Conservation (phyloP, 495 filamentous ascomycete species). For the Xylaria grammica region DNA sequence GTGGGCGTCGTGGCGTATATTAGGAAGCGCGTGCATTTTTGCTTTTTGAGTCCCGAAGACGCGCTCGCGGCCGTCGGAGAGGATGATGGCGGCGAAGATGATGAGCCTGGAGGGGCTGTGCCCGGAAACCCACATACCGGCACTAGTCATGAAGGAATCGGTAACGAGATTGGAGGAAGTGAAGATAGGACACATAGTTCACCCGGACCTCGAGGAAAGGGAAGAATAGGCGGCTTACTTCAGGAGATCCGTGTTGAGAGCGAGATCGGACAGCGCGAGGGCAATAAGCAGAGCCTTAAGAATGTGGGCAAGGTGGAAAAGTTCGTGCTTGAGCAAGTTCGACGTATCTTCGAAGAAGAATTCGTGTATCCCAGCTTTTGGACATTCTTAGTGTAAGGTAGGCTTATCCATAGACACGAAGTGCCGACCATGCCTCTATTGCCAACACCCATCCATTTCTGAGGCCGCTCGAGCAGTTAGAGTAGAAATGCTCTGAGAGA, state of each 20-base stretch:
- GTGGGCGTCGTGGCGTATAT: slow-evolving; percentile 91
- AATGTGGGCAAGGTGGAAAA: slow-evolving; percentile 98
- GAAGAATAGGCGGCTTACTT: slow-evolving; percentile 72
- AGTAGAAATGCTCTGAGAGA: too few species aligned
- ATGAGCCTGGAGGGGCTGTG: slow-evolving; percentile 40
- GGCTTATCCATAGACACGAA: too few species aligned
- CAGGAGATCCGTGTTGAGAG: slow-evolving; percentile 95
- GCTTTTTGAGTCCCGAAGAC: slow-evolving; percentile 88
- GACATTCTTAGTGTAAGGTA: slow-evolving; percentile 86
- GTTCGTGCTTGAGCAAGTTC: slow-evolving; percentile 95
- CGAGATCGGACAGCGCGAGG: slow-evolving; percentile 90
- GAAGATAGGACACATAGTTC: slow-evolving; percentile 4
- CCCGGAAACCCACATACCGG: slow-evolving; percentile 43
- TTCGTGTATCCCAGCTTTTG: slow-evolving; percentile 98
- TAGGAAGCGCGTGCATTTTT: slow-evolving; percentile 82
- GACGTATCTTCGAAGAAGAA: slow-evolving; percentile 96
- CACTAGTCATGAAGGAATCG: slow-evolving; percentile 13
- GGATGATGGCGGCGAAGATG: slow-evolving; percentile 47
- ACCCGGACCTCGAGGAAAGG: slow-evolving; percentile 32
- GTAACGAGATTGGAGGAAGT: slow-evolving; percentile 6
- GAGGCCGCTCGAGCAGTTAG: too few species aligned
- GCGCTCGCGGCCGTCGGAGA: slow-evolving; percentile 70
- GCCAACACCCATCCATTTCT: too few species aligned
- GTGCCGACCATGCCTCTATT: too few species aligned
- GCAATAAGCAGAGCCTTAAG: slow-evolving; percentile 91